Conservation (phyloP, 371 early-diverging fungal genomes). For the Mortierella sp. region DNA sequence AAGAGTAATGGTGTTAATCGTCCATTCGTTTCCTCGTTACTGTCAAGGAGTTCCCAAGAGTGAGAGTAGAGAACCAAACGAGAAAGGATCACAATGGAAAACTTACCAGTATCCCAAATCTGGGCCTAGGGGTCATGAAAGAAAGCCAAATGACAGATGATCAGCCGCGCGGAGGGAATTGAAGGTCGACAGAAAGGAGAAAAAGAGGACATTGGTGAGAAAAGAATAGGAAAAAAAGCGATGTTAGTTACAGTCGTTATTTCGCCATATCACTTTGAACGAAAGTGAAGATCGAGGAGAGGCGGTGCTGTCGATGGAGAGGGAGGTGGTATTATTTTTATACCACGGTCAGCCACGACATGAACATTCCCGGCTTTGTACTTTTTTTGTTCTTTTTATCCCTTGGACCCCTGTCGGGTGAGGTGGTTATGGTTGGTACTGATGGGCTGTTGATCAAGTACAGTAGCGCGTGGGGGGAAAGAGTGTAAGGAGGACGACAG, state of each 20-base stretch:
- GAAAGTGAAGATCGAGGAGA: neutral
- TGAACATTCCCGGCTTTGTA: conserved; percentile 9
- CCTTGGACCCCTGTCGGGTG: conserved; percentile 1
- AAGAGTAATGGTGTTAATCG: neutral
- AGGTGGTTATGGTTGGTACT: neutral
- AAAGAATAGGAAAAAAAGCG: neutral
- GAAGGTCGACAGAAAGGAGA: neutral
- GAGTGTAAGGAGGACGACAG: neutral
- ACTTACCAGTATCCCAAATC: conserved; percentile 87
- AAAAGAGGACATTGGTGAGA: neutral
- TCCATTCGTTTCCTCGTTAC: neutral
- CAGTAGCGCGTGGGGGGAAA: neutral
- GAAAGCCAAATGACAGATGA: neutral
- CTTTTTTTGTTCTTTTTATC: neutral
- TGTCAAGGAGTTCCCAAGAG: neutral
- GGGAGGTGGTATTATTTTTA: neutral
- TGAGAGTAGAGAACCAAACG: neutral
- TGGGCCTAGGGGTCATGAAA: conserved; percentile 67
- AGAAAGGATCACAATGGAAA: neutral
- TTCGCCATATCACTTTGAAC: neutral
- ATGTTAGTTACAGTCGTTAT: neutral
- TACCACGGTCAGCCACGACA: neutral
- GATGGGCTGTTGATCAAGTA: conserved; percentile 1
- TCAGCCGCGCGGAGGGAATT: neutral
- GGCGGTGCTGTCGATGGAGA: neutral